Evolutionary conservation across 495 filamentous ascomycete genomes (phyloP).

Genomic region (Aspergillus incahuasiensis): DNA sequence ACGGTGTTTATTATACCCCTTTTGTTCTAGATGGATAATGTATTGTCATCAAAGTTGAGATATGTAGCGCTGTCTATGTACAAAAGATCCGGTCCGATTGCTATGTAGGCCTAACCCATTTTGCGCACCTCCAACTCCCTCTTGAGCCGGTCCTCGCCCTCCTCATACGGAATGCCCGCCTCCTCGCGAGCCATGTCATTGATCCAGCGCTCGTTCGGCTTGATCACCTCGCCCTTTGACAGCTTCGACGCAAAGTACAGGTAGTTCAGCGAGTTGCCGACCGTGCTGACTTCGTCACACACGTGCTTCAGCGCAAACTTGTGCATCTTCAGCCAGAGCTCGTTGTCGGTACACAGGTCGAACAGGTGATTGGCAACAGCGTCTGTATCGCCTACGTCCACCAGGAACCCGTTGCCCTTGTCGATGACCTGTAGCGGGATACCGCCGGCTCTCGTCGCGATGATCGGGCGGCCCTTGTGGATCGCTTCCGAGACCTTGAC

Average conservation of each 20-base stretch:
- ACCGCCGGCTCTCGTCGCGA: conserved; percentile 73
- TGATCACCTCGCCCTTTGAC: conserved; percentile 42
- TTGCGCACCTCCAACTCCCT: conserved; percentile 30
- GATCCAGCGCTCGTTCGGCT: conserved; percentile 60
- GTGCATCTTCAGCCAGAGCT: conserved; percentile 62
- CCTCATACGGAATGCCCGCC: conserved; percentile 52
- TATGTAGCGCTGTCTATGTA: background rate
- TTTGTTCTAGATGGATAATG: background rate
- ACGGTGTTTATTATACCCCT: conserved; percentile 5
- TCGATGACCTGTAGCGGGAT: conserved; percentile 79
- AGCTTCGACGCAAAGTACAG: conserved; percentile 68
- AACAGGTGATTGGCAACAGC: conserved; percentile 68
- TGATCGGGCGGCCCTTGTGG: conserved; percentile 78
- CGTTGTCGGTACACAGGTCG: conserved; percentile 62
- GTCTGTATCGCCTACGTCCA: conserved; percentile 66
- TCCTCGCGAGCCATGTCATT: conserved; percentile 73
- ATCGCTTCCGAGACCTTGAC: conserved; percentile 86
- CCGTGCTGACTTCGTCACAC: conserved; percentile 78
- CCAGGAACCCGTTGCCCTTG: conserved; percentile 70
- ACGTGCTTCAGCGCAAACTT: conserved; percentile 61
- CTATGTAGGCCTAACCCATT: conserved; percentile 27
- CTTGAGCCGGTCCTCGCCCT: conserved; percentile 59
- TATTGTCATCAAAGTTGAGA: background rate
- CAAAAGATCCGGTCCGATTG: no score
- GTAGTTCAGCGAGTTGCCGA: conserved; percentile 75